A percentile compares a stretch with the other conserved stretches of the same genome.
phyloP scores from a whole-genome alignment of 73 alveolate genomes.

The Paramecium tetraurelia region DNA sequence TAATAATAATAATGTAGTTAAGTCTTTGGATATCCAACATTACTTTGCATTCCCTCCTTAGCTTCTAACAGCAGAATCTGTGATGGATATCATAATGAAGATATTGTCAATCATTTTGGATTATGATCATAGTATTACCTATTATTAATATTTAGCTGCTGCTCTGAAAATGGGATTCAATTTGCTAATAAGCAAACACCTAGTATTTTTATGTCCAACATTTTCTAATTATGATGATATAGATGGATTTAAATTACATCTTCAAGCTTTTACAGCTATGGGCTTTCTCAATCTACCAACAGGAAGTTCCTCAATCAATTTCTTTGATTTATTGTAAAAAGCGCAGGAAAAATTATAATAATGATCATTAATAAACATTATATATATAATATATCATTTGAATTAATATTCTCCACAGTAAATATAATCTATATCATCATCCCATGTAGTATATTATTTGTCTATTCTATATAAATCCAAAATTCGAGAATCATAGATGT shows the following conservation, averaged over 20 bases:
- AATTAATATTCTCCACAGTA: neutral
- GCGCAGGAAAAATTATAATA: neutral
- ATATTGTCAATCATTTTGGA: neutral
- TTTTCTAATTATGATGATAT: neutral
- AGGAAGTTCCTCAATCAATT: neutral
- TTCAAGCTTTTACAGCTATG: neutral
- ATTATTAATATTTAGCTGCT: neutral
- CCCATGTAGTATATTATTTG: neutral
- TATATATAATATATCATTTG: neutral
- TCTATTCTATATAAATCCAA: neutral
- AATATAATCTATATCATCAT: slow-evolving; percentile 26
- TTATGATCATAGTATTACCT: neutral
- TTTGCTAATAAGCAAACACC: neutral
- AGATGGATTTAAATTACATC: slow-evolving; percentile 7
- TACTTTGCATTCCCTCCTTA: neutral
- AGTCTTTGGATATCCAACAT: slow-evolving; percentile 2
- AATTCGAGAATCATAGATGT: neutral
- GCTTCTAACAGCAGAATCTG: neutral
- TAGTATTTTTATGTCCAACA: slow-evolving; percentile 24
- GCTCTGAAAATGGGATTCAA: slow-evolving; percentile 40
- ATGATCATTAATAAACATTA: neutral
- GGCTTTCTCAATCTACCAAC: slow-evolving; percentile 31
- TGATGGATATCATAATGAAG: neutral
- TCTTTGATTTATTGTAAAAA: slow-evolving; percentile 2
- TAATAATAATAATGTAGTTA: neutral